These are phyloP conservation scores for Hypholoma sublateritium DNA, from an alignment of 768 basidiomycete species.

Conservation along the genomic window DNA sequence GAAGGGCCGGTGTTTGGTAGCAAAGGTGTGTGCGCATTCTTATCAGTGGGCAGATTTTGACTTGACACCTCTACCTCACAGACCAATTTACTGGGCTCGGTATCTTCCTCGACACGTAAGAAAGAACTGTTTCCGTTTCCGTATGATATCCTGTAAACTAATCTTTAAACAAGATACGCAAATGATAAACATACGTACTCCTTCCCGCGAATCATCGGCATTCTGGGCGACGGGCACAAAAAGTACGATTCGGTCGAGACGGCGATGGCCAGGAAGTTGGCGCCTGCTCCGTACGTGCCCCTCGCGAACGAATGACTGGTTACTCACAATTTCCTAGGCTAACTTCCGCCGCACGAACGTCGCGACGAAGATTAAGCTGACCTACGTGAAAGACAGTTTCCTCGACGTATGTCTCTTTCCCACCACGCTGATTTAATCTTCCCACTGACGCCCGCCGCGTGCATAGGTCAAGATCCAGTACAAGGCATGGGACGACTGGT, in stretches of 20 bases:
- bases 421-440: neutral
- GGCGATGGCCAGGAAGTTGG: conserved; percentile 78
- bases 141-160: neutral
- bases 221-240: conserved; percentile 88
- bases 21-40: conserved; percentile 52
- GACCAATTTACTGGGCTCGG: conserved; percentile 91
- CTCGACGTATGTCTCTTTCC: conserved; percentile 63
- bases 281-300: conserved; percentile 72
- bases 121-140: conserved; percentile 4
- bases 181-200: conserved; percentile 79
- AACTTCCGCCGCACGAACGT: conserved; percentile 85
- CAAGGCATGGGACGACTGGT: conserved; percentile 92
- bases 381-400: conserved; percentile 78
- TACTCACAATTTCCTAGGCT: conserved; percentile 48
- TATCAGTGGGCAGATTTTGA: neutral
- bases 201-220: conserved; percentile 85
- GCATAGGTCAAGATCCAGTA: conserved; percentile 84
- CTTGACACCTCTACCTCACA: conserved; percentile 23
- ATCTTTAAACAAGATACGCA: conserved; percentile 58
- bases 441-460: neutral
- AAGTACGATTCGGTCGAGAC: conserved; percentile 80
- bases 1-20: conserved; percentile 93
- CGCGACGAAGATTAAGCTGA: conserved; percentile 86
- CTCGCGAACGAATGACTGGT: neutral
- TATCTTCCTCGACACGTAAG: conserved; percentile 92